Percentiles rank a stretch among this genome's conserved stretches.
These are phyloP conservation scores for Ochromonadaceae sp. DNA, from an alignment of 352 stramenopile species.

Conservation along the genomic window DNA sequence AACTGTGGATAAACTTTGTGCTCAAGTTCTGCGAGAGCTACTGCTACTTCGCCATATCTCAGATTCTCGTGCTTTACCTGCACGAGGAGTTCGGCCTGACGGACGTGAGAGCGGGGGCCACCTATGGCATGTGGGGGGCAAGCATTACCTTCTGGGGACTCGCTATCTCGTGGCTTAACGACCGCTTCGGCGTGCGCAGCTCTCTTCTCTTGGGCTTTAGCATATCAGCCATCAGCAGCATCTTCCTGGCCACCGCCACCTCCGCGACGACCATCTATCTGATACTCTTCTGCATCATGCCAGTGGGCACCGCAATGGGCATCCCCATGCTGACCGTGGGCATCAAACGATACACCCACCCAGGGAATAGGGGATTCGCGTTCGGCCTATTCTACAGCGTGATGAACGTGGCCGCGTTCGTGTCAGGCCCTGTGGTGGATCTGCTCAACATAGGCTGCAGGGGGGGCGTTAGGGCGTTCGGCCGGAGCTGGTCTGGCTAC, in stretches of 20 bases:
- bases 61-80: slow-evolving; percentile 15
- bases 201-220: slow-evolving; percentile 39
- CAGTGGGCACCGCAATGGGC: slow-evolving; percentile 40
- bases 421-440: slow-evolving; percentile 40
- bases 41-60: slow-evolving; percentile 7
- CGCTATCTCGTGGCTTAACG: slow-evolving; percentile 36
- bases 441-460: slow-evolving; percentile 31
- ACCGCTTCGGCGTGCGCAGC: slow-evolving; percentile 39
- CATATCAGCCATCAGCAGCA: slow-evolving; percentile 31
- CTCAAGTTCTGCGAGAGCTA: not conserved
- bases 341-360: slow-evolving; percentile 36
- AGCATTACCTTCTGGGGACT: slow-evolving; percentile 45
- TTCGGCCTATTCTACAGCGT: slow-evolving; percentile 50
- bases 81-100: slow-evolving; percentile 37
- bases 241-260: slow-evolving; percentile 33
- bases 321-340: slow-evolving; percentile 43
- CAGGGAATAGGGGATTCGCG: slow-evolving; percentile 39
- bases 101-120: slow-evolving; percentile 38
- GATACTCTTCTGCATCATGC: slow-evolving; percentile 31
- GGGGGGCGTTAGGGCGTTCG: not conserved
- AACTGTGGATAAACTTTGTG: too few species aligned
- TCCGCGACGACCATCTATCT: slow-evolving; percentile 28
- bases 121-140: slow-evolving; percentile 43
- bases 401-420: slow-evolving; percentile 44
- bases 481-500: slow-evolving; percentile 34